Conservation (phyloP, 768 basidiomycete species). For the Suillus spraguei region DNA sequence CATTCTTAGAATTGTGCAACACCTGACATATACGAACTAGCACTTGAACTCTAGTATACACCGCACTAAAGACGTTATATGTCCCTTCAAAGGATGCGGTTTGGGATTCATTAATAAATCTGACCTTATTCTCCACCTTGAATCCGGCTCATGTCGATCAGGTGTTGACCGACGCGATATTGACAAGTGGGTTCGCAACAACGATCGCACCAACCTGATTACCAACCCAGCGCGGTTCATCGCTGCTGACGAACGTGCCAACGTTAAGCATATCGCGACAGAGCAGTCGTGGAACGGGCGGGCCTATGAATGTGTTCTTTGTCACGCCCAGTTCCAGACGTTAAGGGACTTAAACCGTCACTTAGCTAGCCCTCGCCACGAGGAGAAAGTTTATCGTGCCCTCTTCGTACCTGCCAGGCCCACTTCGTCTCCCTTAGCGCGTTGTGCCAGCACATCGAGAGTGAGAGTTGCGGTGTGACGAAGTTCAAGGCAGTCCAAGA, state of each 20-base stretch:
- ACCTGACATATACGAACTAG: conserved; percentile 20
- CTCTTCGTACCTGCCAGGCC: conserved; percentile 42
- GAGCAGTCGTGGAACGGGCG: conserved; percentile 42
- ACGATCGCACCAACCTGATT: conserved; percentile 51
- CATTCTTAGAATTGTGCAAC: neutral
- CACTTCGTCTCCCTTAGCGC: conserved; percentile 57
- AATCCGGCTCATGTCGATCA: conserved; percentile 58
- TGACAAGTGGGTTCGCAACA: conserved; percentile 37
- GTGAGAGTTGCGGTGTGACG: conserved; percentile 56
- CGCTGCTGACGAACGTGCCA: conserved; percentile 23
- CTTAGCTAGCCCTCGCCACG: conserved; percentile 62
- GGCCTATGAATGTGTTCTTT: conserved; percentile 67
- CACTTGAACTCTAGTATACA: conserved; percentile 61
- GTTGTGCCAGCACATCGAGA: conserved; percentile 68
- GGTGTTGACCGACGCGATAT: conserved; percentile 44
- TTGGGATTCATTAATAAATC: conserved; percentile 51
- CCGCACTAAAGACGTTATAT: conserved; percentile 37
- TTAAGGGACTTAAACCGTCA: conserved; percentile 60
- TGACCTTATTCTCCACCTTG: conserved; percentile 64
- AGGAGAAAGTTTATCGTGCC: conserved; percentile 57
- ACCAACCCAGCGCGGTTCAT: conserved; percentile 59
- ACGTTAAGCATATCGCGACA: conserved; percentile 31
- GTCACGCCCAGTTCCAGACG: conserved; percentile 43
- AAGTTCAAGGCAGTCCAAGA: conserved; percentile 46
- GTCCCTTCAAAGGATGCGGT: conserved; percentile 46